Evolutionary conservation across 176 grass and related monocot species (phyloP).

Genomic region (Oryza nivara): DNA sequence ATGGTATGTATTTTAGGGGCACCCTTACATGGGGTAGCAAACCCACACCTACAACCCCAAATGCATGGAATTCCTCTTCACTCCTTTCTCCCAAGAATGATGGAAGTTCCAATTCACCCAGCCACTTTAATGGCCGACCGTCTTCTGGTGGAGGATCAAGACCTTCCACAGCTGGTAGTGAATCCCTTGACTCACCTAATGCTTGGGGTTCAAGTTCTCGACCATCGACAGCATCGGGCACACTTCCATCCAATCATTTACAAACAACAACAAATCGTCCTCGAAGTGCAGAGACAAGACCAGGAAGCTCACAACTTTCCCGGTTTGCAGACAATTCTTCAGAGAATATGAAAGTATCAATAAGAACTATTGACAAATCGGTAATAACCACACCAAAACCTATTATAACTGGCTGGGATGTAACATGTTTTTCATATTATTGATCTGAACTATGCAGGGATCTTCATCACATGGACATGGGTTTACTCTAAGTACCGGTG

Average conservation of each 20-base stretch:
- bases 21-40: conserved; percentile 93
- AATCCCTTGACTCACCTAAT: conserved; percentile 69
- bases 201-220: conserved; percentile 88
- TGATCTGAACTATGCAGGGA: conserved; percentile 56
- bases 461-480: conserved; percentile 57
- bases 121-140: conserved; percentile 62
- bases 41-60: conserved; percentile 60
- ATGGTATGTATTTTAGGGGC: conserved; percentile 63
- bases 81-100: conserved; percentile 83
- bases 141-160: conserved; percentile 85
- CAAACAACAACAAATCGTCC: conserved; percentile 62
- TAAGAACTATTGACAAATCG: conserved; percentile 59
- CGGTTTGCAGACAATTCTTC: conserved; percentile 82
- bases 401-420: background rate
- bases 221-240: conserved; percentile 82
- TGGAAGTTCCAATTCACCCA: conserved; percentile 59
- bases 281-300: conserved; percentile 95
- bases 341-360: conserved; percentile 50
- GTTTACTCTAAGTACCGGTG: conserved; percentile 84
- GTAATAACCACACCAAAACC: conserved; percentile 36
- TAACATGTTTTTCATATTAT: conserved; percentile 15
- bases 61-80: conserved; percentile 84
- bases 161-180: conserved; percentile 93
- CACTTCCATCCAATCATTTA: conserved; percentile 63
- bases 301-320: conserved; percentile 93